Evolutionary conservation across 495 filamentous ascomycete species (phyloP).

Genomic region (Neurospora discreta): DNA sequence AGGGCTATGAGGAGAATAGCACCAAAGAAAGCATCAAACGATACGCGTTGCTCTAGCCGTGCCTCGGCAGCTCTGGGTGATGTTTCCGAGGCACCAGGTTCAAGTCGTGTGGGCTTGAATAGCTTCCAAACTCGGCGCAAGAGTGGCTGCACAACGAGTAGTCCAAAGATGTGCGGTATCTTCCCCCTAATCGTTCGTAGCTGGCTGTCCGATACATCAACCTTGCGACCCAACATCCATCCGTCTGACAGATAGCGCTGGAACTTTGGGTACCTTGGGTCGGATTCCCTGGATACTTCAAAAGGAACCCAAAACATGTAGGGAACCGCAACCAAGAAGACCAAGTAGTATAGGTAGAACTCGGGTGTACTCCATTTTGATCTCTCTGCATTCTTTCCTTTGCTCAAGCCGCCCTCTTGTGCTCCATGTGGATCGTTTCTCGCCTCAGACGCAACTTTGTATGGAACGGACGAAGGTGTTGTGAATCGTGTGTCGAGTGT

Average conservation of each 20-base stretch:
- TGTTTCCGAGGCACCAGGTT: constrained; percentile 1
- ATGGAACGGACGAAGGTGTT: constrained; percentile 54
- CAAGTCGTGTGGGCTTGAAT: constrained; percentile 18
- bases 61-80: constrained; percentile 45
- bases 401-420: constrained; percentile 15
- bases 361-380: constrained; percentile 78
- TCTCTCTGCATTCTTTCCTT: constrained; percentile 34
- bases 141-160: constrained; percentile 68
- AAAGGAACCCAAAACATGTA: constrained; percentile 85
- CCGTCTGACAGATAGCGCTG: constrained; percentile 60
- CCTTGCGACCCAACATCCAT: constrained; percentile 92
- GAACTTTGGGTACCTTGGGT: constrained; percentile 73
- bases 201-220: constrained; percentile 89
- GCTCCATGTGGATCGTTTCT: constrained; percentile 20
- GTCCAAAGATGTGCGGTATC: constrained; percentile 61
- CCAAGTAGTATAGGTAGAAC: constrained; percentile 71
- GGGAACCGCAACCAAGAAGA: constrained; percentile 57
- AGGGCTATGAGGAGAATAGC: constrained; percentile 63
- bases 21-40: constrained; percentile 79
- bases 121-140: constrained; percentile 59
- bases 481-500: constrained; percentile 91
- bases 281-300: constrained; percentile 76
- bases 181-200: constrained; percentile 82
- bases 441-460: constrained; percentile 37
- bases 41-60: constrained; percentile 61